Conservation (phyloP, 306 rosid species). For the Senna tora region DNA sequence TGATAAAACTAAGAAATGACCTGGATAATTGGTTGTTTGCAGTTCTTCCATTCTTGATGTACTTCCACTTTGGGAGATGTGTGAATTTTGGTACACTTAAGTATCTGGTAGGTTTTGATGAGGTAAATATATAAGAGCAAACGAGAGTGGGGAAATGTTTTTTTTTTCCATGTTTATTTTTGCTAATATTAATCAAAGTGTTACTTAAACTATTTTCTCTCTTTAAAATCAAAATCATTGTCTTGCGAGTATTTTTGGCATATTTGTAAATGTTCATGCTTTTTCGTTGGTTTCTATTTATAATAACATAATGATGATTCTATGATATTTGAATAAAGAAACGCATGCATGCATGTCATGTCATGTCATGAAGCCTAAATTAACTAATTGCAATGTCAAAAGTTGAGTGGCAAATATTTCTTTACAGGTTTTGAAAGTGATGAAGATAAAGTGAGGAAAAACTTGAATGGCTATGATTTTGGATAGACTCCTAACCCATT, state of each 20-base stretch:
- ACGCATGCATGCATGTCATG: no score
- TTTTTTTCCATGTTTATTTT: no score
- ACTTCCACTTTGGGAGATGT: slow-evolving; percentile 5
- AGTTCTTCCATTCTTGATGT: slow-evolving; percentile 3
- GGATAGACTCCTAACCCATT: background rate
- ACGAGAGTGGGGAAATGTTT: no score
- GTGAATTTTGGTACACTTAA: slow-evolving; percentile 32
- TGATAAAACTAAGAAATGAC: slow-evolving; percentile 79
- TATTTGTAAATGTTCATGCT: no score
- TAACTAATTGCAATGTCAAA: background rate
- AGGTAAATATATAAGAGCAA: background rate
- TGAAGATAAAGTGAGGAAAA: background rate
- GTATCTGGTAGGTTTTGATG: slow-evolving; percentile 3
- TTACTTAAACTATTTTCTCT: no score
- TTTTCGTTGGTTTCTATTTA: no score
- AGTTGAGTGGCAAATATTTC: background rate
- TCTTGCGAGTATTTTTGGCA: no score
- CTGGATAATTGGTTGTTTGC: slow-evolving; percentile 14
- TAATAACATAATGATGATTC: no score
- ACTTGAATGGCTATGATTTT: background rate
- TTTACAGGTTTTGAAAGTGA: background rate
- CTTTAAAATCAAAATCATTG: no score
- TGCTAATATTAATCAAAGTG: no score
- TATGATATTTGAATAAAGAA: no score
- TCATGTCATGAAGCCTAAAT: background rate